phyloP scores from a whole-genome alignment of 2,329 filamentous ascomycete species.

The Penicillium occitanis region DNA sequence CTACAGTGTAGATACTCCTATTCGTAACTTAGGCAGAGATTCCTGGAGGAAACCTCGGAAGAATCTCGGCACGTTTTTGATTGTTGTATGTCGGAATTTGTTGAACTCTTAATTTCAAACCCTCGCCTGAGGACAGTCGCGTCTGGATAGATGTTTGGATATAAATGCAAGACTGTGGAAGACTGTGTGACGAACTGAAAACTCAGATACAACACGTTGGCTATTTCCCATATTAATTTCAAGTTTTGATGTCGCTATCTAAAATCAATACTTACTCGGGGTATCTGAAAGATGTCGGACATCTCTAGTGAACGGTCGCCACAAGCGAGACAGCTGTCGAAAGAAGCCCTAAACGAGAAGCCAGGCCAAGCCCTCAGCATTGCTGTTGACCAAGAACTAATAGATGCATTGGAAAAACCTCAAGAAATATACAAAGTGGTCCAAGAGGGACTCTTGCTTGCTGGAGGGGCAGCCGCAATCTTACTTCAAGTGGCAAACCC shows the following conservation, averaged over 20 bases:
- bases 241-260: background rate
- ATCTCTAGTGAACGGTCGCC: background rate
- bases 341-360: background rate
- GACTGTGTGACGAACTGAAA: background rate
- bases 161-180: background rate
- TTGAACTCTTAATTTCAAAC: background rate
- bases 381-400: background rate
- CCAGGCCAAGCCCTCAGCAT: background rate
- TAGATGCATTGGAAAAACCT: conserved; percentile 25
- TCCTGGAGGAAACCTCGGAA: background rate
- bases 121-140: background rate
- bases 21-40: background rate
- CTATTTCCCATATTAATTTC: background rate
- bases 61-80: background rate
- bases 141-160: background rate
- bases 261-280: background rate
- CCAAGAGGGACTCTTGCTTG: conserved; percentile 38
- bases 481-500: conserved; percentile 45
- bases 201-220: background rate
- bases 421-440: conserved; percentile 35
- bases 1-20: background rate
- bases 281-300: background rate
- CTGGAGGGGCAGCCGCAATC: conserved; percentile 40
- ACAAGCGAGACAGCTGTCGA: background rate
- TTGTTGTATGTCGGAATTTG: background rate